Percentiles rank a stretch among this genome's conserved stretches.
Conservation (phyloP, 192 early-diverging fungal species). For the Phycomyces blakesleeanus region DNA sequence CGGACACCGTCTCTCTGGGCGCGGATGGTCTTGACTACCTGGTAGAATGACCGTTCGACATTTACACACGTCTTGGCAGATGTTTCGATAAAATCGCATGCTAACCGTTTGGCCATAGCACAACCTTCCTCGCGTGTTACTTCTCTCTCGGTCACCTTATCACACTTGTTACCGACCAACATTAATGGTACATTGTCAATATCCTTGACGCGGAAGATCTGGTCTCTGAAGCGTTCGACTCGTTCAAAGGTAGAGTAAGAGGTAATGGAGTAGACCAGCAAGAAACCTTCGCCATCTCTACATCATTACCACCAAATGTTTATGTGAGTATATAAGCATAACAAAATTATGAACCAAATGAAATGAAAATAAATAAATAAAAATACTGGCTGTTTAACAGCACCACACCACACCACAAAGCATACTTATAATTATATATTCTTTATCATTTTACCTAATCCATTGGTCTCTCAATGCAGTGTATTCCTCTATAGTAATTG, state of each 20-base stretch:
- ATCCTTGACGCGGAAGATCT: slow-evolving; percentile 87
- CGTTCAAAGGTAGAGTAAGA: slow-evolving; percentile 84
- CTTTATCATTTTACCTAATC: slow-evolving; percentile 41
- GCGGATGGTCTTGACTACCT: slow-evolving; percentile 74
- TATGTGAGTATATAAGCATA: no score
- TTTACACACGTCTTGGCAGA: slow-evolving; percentile 83
- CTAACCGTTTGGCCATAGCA: slow-evolving; percentile 65
- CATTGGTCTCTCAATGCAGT: slow-evolving; percentile 77
- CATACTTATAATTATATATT: no score
- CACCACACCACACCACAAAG: not conserved
- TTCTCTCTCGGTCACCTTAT: slow-evolving; percentile 73
- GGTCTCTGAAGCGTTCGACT: slow-evolving; percentile 76
- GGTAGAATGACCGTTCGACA: slow-evolving; percentile 80
- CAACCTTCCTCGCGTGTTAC: slow-evolving; percentile 77
- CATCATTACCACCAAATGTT: not conserved
- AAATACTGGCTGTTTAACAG: not conserved
- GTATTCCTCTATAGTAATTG: slow-evolving; percentile 57
- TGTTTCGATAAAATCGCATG: slow-evolving; percentile 82
- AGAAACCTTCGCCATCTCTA: slow-evolving; percentile 75
- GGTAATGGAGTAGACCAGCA: slow-evolving; percentile 85
- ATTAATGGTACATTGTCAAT: slow-evolving; percentile 80
- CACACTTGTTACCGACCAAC: slow-evolving; percentile 90
- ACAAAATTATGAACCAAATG: no score
- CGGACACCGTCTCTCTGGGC: slow-evolving; percentile 46
- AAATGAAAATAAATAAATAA: not conserved